These are phyloP conservation scores for Lavandula angustifolia DNA, from an alignment of 257 asterid species.

Conservation along the genomic window DNA sequence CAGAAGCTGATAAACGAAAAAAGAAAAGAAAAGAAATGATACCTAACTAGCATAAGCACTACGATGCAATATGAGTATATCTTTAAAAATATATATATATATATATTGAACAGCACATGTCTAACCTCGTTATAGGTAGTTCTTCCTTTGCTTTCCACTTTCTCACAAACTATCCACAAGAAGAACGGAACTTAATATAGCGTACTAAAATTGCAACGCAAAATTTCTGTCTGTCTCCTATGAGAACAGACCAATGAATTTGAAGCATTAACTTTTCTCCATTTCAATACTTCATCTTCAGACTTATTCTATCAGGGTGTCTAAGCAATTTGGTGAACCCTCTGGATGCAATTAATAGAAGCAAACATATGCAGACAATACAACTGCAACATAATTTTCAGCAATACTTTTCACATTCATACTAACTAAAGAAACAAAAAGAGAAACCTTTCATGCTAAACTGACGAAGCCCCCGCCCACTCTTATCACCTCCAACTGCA, in stretches of 20 bases:
- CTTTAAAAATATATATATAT: too few relatives aligned
- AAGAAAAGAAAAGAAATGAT: constrained; percentile 1
- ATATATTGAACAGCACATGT: constrained; percentile 11
- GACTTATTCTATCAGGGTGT: not conserved
- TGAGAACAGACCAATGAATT: not conserved
- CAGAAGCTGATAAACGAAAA: not conserved
- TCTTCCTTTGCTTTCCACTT: not conserved
- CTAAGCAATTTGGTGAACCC: too few relatives aligned
- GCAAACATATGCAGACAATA: not conserved
- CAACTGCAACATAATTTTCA: constrained; percentile 8
- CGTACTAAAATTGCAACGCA: constrained; percentile 20
- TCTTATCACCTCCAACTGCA: constrained; percentile 73
- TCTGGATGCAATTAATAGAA: not conserved
- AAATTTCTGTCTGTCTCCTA: not conserved
- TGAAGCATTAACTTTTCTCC: not conserved
- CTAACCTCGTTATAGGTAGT: not conserved
- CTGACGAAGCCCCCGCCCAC: constrained; percentile 90
- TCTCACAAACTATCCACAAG: constrained; percentile 59
- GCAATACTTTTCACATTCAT: constrained; percentile 14
- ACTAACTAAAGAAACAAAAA: constrained; percentile 2
- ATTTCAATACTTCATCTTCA: not conserved
- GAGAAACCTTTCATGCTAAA: constrained; percentile 70
- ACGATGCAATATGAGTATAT: not conserved
- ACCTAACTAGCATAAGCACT: constrained; percentile 7
- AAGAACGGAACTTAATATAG: constrained; percentile 29